phyloP scores from a whole-genome alignment of 2,329 filamentous ascomycete species.

The Phaeophleospora eucalypticola region DNA sequence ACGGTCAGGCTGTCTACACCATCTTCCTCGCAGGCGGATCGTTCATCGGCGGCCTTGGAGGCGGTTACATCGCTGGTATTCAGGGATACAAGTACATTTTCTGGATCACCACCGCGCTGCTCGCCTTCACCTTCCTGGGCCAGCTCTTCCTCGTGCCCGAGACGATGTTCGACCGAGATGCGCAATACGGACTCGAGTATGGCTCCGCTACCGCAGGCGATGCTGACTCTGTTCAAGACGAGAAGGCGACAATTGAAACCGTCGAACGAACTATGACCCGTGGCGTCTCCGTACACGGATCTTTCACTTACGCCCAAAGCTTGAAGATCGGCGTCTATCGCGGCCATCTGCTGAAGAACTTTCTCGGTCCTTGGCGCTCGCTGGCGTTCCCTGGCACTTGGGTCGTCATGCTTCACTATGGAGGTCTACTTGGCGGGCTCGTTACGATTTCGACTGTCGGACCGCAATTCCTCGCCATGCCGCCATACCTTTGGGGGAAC shows the following conservation, averaged over 20 bases:
- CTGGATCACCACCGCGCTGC: slow-evolving; percentile 39
- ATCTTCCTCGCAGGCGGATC: slow-evolving; percentile 38
- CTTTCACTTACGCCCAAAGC: slow-evolving; percentile 36
- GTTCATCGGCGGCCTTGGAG: slow-evolving; percentile 37
- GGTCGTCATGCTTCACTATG: slow-evolving; percentile 41
- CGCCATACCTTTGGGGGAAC: slow-evolving; percentile 41
- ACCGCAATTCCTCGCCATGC: slow-evolving; percentile 35
- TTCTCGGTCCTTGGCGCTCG: slow-evolving; percentile 36
- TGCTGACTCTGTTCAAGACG: slow-evolving; percentile 11
- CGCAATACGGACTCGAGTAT: slow-evolving; percentile 21
- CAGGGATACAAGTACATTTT: slow-evolving; percentile 38
- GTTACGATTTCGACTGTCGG: slow-evolving; percentile 38
- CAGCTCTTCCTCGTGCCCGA: slow-evolving; percentile 39
- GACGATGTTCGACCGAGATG: slow-evolving; percentile 37
- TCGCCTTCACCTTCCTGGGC: slow-evolving; percentile 31
- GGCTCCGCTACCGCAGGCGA: slow-evolving; percentile 13
- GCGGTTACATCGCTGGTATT: slow-evolving; percentile 39
- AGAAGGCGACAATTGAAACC: slow-evolving; percentile 22
- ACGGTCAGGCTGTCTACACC: slow-evolving; percentile 39
- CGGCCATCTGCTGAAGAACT: slow-evolving; percentile 33
- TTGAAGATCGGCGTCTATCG: slow-evolving; percentile 36
- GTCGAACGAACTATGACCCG: slow-evolving; percentile 18
- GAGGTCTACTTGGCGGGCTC: slow-evolving; percentile 39
- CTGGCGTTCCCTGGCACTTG: slow-evolving; percentile 40
- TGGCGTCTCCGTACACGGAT: slow-evolving; percentile 10